These are phyloP conservation scores for Calvatia gigantea DNA, from an alignment of 768 basidiomycete genomes.

Conservation along the genomic window DNA sequence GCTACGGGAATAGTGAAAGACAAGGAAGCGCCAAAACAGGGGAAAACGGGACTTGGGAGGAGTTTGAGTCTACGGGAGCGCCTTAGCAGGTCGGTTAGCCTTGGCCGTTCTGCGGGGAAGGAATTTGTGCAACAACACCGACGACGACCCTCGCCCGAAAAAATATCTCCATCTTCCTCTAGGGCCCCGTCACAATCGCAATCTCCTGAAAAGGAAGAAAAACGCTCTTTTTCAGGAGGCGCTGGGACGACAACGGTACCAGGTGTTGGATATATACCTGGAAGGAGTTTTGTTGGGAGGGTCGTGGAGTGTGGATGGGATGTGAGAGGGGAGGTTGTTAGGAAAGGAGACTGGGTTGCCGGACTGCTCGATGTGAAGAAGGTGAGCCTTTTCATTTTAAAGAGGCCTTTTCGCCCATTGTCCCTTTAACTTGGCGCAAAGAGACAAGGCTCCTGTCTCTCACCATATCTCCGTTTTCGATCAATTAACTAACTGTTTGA, in stretches of 20 bases:
- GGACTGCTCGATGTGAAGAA: slow-evolving; percentile 78
- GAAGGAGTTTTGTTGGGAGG: slow-evolving; percentile 82
- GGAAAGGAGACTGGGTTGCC: slow-evolving; percentile 84
- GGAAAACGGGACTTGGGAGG: slow-evolving; percentile 12
- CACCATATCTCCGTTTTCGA: slow-evolving; percentile 11
- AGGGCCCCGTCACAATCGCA: neutral
- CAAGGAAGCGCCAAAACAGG: slow-evolving; percentile 12
- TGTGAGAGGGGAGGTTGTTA: slow-evolving; percentile 59
- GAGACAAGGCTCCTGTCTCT: neutral
- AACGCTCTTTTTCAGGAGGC: slow-evolving; percentile 1
- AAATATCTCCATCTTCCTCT: slow-evolving; percentile 5
- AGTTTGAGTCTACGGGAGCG: slow-evolving; percentile 17
- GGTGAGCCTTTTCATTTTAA: slow-evolving; percentile 42
- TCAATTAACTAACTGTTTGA: neutral
- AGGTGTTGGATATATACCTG: slow-evolving; percentile 79
- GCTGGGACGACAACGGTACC: slow-evolving; percentile 19
- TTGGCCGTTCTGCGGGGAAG: slow-evolving; percentile 6
- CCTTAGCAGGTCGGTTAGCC: slow-evolving; percentile 7
- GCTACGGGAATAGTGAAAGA: slow-evolving; percentile 1
- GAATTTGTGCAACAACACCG: neutral
- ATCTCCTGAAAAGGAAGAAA: slow-evolving; percentile 11
- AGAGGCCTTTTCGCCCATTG: neutral
- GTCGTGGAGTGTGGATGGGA: slow-evolving; percentile 83
- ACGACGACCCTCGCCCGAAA: neutral
- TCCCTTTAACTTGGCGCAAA: neutral